A percentile compares a stretch with the other conserved stretches of the same genome.
phyloP scores from a whole-genome alignment of 2,329 filamentous ascomycete genomes.

The Fusarium abutilonis region DNA sequence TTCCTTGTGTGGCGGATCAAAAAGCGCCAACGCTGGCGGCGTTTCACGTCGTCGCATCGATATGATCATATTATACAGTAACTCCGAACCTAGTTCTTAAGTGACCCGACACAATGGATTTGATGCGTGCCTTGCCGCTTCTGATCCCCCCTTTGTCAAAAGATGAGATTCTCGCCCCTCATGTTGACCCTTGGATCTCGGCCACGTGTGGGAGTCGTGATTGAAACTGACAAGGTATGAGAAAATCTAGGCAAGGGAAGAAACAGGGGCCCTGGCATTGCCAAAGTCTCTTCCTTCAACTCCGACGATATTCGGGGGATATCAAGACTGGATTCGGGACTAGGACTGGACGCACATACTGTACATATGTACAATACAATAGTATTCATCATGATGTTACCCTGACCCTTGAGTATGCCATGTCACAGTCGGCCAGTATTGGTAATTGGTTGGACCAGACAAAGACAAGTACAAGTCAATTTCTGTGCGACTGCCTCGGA shows the following conservation, averaged over 20 bases:
- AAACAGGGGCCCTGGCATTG: conserved; percentile 14
- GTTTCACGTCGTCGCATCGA: conserved; percentile 36
- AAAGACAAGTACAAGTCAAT: conserved; percentile 22
- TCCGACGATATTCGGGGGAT: conserved; percentile 18
- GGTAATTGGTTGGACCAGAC: conserved; percentile 27
- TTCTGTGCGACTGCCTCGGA: conserved; percentile 43
- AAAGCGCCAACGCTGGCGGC: conserved; percentile 8
- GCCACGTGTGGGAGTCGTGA: conserved; percentile 42
- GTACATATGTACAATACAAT: conserved; percentile 3
- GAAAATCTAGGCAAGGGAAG: conserved; percentile 5
- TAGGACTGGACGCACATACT: not conserved
- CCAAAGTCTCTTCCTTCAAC: conserved; percentile 1
- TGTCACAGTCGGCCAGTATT: conserved; percentile 21
- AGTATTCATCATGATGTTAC: conserved; percentile 29
- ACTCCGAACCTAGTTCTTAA: conserved; percentile 14
- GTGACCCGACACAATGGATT: conserved; percentile 46
- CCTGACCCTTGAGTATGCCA: conserved; percentile 28
- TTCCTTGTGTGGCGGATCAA: conserved; percentile 19
- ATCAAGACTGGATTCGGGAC: not conserved
- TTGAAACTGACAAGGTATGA: conserved; percentile 17
- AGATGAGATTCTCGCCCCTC: conserved; percentile 23
- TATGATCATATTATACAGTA: conserved; percentile 8
- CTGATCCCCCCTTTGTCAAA: conserved; percentile 30
- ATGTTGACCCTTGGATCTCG: conserved; percentile 18
- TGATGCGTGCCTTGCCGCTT: conserved; percentile 46